Evolutionary conservation across 257 asterid species (phyloP).

Genomic region (Jasminum sambac): DNA sequence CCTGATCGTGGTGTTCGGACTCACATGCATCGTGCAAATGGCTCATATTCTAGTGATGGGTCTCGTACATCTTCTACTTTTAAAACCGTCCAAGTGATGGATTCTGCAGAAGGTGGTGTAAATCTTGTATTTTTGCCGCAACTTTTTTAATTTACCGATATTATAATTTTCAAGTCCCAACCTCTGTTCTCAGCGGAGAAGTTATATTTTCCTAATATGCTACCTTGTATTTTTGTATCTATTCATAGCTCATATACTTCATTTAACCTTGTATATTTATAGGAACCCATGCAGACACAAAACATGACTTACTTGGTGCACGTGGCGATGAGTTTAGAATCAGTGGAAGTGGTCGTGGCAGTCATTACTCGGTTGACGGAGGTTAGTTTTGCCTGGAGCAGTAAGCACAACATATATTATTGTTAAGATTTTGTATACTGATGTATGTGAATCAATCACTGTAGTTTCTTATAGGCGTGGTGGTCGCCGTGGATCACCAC

Average conservation of each 20-base stretch:
- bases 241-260: slow-evolving; percentile 3
- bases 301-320: slow-evolving; percentile 39
- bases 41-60: slow-evolving; percentile 65
- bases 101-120: slow-evolving; percentile 63
- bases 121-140: slow-evolving; percentile 15
- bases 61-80: slow-evolving; percentile 63
- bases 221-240: slow-evolving; percentile 8
- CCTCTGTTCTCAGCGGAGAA: neutral
- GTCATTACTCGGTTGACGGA: slow-evolving; percentile 57
- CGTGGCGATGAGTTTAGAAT: slow-evolving; percentile 57
- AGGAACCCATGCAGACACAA: slow-evolving; percentile 56
- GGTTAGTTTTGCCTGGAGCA: slow-evolving; percentile 46
- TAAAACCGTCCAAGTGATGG: slow-evolving; percentile 52
- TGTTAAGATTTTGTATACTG: slow-evolving; percentile 15
- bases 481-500: slow-evolving; percentile 66
- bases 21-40: slow-evolving; percentile 76
- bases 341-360: slow-evolving; percentile 55
- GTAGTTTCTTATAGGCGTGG: slow-evolving; percentile 70
- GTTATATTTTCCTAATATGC: neutral
- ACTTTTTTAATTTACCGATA: neutral
- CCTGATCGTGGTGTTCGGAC: slow-evolving; percentile 98
- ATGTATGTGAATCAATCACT: slow-evolving; percentile 29
- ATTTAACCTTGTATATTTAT: slow-evolving; percentile 21
- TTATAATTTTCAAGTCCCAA: slow-evolving; percentile 19
- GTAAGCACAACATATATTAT: slow-evolving; percentile 7